Evolutionary conservation across 345 rosid species (phyloP).

Genomic region (Clarkia xantiana): DNA sequence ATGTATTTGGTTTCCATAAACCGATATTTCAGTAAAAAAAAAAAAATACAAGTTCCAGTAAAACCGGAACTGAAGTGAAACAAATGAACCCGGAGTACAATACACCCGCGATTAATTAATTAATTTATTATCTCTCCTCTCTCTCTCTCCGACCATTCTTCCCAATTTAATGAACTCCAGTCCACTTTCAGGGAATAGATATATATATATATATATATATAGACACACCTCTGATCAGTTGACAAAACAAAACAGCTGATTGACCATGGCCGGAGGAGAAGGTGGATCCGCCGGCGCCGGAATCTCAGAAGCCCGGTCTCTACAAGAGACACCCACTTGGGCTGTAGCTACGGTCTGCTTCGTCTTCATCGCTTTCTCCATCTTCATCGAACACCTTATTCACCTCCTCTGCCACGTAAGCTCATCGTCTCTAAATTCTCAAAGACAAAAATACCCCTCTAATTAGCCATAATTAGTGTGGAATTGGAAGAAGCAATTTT

Average conservation of each 20-base stretch:
- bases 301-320: constrained; percentile 14
- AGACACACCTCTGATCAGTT: no score
- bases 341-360: constrained; percentile 65
- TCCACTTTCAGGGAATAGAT: no score
- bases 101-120: no score
- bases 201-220: no score
- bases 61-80: background rate
- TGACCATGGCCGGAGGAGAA: constrained; percentile 4
- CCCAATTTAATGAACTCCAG: no score
- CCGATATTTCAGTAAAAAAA: no score
- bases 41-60: background rate
- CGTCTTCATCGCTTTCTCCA: constrained; percentile 38
- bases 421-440: background rate
- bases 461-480: no score
- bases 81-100: background rate
- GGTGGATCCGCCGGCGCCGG: constrained; percentile 1
- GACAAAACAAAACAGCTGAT: background rate
- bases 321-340: constrained; percentile 65
- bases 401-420: constrained; percentile 41
- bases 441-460: no score
- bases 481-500: no score
- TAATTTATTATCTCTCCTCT: no score
- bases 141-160: no score
- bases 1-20: no score
- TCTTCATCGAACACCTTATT: constrained; percentile 43